These are phyloP conservation scores for Trichoderma lentiforme DNA, from an alignment of 2,329 filamentous ascomycete species.

Conservation along the genomic window DNA sequence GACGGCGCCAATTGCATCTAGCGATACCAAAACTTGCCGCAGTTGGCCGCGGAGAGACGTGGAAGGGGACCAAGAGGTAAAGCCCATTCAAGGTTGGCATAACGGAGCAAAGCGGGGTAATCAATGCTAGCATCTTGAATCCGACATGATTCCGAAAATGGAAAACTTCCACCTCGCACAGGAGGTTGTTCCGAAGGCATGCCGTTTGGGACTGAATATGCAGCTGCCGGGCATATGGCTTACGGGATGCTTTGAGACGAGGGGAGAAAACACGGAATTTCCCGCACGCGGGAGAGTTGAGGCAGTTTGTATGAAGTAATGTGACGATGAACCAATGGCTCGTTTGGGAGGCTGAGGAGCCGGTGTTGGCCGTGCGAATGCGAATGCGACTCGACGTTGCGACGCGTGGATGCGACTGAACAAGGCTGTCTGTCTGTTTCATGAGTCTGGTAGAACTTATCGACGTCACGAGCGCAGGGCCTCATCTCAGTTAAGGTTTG, in stretches of 20 bases:
- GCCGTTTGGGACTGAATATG: neutral
- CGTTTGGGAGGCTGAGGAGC: neutral
- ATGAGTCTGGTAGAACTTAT: neutral
- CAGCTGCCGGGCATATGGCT: neutral
- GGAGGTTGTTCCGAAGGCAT: neutral
- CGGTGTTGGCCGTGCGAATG: neutral
- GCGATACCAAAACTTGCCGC: neutral
- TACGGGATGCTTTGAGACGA: neutral
- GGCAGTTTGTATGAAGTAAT: neutral
- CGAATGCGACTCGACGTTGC: neutral
- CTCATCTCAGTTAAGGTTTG: neutral
- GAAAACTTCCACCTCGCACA: neutral
- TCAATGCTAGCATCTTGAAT: neutral
- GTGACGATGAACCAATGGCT: neutral
- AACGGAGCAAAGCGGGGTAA: conserved; percentile 9
- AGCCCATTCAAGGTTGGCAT: neutral
- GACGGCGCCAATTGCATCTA: neutral
- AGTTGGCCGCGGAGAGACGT: neutral
- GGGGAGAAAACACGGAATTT: neutral
- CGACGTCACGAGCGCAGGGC: neutral
- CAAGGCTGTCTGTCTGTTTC: neutral
- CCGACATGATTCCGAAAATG: neutral
- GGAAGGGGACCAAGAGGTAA: neutral
- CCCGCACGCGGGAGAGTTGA: neutral
- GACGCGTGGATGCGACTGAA: neutral